These are phyloP conservation scores for Lasiodiplodia sp. DNA, from an alignment of 2,329 filamentous ascomycete genomes.

Conservation along the genomic window DNA sequence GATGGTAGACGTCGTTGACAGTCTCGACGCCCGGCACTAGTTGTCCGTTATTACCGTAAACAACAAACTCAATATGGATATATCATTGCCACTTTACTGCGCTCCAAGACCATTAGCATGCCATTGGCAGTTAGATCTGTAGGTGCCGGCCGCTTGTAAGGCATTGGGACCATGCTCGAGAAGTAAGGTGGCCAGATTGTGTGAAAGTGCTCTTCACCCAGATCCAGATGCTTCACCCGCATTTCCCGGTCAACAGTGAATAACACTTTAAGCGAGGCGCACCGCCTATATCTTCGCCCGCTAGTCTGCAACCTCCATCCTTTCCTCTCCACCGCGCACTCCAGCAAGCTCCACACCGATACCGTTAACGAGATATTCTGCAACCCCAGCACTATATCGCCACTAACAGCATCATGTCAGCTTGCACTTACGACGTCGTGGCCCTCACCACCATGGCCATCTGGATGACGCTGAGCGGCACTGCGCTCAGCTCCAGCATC, in stretches of 20 bases:
- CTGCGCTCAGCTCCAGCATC: conserved; percentile 18
- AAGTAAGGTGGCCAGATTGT: neutral
- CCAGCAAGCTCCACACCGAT: neutral
- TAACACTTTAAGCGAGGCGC: neutral
- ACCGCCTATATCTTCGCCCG: neutral
- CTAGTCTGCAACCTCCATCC: neutral
- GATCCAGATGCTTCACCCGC: neutral
- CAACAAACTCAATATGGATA: neutral
- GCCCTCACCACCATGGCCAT: neutral
- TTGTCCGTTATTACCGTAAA: neutral
- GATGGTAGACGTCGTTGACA: neutral
- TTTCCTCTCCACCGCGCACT: conserved; percentile 8
- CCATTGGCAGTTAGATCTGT: neutral
- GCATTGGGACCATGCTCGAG: neutral
- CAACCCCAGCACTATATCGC: conserved; percentile 9
- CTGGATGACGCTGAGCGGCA: conserved; percentile 16
- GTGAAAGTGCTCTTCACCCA: neutral
- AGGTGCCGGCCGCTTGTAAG: neutral
- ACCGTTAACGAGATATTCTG: conserved; percentile 8
- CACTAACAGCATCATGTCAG: neutral
- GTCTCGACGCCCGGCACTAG: neutral
- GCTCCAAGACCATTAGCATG: neutral
- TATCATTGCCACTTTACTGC: neutral
- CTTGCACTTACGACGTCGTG: conserved; percentile 5
- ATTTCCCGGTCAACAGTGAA: neutral